Conservation (phyloP, 2,329 filamentous ascomycete species). For the Scorias spongiosa region DNA sequence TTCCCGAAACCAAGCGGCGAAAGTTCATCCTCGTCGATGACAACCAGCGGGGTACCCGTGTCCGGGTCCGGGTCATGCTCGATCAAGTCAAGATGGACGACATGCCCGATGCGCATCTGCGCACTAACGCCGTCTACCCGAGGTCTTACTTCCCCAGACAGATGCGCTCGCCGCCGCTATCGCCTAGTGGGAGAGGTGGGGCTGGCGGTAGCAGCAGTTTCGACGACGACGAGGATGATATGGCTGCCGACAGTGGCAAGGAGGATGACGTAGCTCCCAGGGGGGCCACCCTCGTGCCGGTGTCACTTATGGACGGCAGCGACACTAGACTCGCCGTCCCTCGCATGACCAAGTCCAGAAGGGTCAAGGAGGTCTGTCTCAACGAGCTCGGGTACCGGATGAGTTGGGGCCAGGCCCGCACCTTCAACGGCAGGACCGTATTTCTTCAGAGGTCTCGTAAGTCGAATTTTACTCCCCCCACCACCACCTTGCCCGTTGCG, state of each 20-base stretch:
- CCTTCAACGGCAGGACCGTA: slow-evolving; percentile 71
- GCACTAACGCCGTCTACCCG: slow-evolving; percentile 76
- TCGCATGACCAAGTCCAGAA: slow-evolving; percentile 50
- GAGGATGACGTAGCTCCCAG: slow-evolving; percentile 35
- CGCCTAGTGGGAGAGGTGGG: slow-evolving; percentile 48
- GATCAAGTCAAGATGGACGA: slow-evolving; percentile 88
- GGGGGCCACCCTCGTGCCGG: slow-evolving; percentile 33
- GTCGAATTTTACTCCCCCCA: slow-evolving; percentile 25
- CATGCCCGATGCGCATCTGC: slow-evolving; percentile 89
- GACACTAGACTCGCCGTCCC: slow-evolving; percentile 64
- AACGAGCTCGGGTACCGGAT: slow-evolving; percentile 91
- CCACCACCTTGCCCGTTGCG: not conserved
- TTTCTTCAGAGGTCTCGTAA: slow-evolving; percentile 84
- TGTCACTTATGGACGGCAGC: slow-evolving; percentile 46
- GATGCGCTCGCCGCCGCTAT: slow-evolving; percentile 74
- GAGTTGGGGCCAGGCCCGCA: slow-evolving; percentile 89
- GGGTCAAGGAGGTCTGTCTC: slow-evolving; percentile 71
- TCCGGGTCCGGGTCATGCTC: slow-evolving; percentile 84
- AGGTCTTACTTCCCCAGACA: slow-evolving; percentile 84
- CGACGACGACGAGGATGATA: slow-evolving; percentile 47
- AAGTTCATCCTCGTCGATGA: slow-evolving; percentile 97
- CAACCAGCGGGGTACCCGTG: slow-evolving; percentile 60
- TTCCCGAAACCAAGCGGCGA: slow-evolving; percentile 78
- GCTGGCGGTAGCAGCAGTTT: slow-evolving; percentile 30
- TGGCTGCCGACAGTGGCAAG: not conserved